Conservation (phyloP, 352 stramenopile species). For the Elongisporangium prolatum region DNA sequence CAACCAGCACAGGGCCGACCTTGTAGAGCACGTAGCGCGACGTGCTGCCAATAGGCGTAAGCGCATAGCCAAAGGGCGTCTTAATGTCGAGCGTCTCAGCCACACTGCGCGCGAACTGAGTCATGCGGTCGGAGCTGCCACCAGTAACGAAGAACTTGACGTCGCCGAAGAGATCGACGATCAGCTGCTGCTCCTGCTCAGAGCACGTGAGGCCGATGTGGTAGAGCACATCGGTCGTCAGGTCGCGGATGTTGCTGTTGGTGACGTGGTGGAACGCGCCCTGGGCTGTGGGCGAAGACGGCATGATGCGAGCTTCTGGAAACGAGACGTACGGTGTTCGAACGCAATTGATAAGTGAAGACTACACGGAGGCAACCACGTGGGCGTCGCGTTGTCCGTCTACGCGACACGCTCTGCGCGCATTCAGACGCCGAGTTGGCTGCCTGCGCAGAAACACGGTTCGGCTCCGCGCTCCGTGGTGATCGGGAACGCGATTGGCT, state of each 20-base stretch:
- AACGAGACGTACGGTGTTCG: neutral
- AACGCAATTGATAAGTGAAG: neutral
- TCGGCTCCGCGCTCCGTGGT: neutral
- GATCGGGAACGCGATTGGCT: neutral
- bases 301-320: neutral
- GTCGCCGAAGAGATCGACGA: constrained; percentile 56
- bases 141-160: constrained; percentile 79
- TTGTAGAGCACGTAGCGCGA: constrained; percentile 79
- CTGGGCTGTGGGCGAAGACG: neutral
- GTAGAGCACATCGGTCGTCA: constrained; percentile 69
- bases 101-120: constrained; percentile 52
- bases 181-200: constrained; percentile 32
- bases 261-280: constrained; percentile 18
- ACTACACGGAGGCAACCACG: neutral
- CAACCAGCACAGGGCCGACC: constrained; percentile 70
- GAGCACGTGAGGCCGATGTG: constrained; percentile 69
- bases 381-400: neutral
- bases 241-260: constrained; percentile 57
- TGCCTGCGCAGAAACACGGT: neutral
- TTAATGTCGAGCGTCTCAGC: constrained; percentile 48
- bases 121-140: constrained; percentile 74
- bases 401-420: neutral
- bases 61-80: constrained; percentile 58
- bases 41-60: constrained; percentile 61
- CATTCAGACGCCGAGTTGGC: neutral